phyloP scores from a whole-genome alignment of 2,329 filamentous ascomycete species.

The Xylaria sp. region DNA sequence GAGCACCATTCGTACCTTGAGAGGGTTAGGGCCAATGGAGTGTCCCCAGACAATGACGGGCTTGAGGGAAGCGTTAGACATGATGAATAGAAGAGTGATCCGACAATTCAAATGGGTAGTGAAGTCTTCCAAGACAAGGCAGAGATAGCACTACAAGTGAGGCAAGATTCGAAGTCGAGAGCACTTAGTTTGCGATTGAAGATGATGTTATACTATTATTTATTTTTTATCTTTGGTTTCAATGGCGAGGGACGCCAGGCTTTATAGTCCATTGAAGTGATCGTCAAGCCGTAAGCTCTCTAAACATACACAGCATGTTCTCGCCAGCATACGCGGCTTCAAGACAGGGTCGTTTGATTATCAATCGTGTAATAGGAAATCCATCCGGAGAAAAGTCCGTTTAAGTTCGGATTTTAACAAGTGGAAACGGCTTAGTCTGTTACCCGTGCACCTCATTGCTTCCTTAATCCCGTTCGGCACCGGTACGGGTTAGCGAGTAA shows the following conservation, averaged over 20 bases:
- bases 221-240: background rate
- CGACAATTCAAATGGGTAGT: background rate
- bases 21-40: slow-evolving; percentile 46
- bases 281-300: background rate
- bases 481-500: slow-evolving; percentile 26
- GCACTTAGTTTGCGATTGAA: background rate
- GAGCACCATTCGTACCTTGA: slow-evolving; percentile 49
- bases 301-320: background rate
- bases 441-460: background rate
- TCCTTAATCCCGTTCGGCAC: slow-evolving; percentile 21
- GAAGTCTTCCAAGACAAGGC: background rate
- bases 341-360: background rate
- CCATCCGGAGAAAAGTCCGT: no score
- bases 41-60: slow-evolving; percentile 48
- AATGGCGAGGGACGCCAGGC: slow-evolving; percentile 8
- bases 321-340: background rate
- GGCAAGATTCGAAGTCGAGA: background rate
- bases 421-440: no score
- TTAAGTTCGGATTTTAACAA: background rate
- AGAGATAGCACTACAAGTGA: no score
- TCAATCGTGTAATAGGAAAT: background rate
- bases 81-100: background rate
- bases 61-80: slow-evolving; percentile 43
- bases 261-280: slow-evolving; percentile 16
- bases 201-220: background rate